Evolutionary conservation across 2,329 filamentous ascomycete species (phyloP), one percentile per base, ranked within the genome.

Genomic region (Aureobasidium uvarum): DNA sequence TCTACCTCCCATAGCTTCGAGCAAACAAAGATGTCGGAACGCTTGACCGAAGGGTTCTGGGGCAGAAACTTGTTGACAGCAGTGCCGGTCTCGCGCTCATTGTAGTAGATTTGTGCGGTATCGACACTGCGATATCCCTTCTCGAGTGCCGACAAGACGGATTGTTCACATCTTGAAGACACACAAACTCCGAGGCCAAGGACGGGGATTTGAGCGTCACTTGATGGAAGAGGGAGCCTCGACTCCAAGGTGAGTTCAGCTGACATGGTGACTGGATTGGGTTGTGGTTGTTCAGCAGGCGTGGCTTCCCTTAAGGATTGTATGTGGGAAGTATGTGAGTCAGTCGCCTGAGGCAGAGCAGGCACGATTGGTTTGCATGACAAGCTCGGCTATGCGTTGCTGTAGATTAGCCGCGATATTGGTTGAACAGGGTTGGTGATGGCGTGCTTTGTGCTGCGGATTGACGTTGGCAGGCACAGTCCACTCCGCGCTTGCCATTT

Each of bases 171-270:
- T 68, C 80, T 77, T 36, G 80, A 71, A 3, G 86, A 85, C 66
- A 82, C 83, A 76, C 89, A 91, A 67, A 89, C 86, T 55, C 88
- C 88, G 69, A 90, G 89, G 10, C 87, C 88, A 20, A 91, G 81
- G 36, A 80, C 81, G 43, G 88, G 88, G 23, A 90, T 87, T 62
- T 76, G 77, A 68, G 80, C 74, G 28, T 72, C 67, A 62, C 80
- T 81, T 60, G 82, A 81, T 28, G 78, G 77, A 39, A 86, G 79
- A 28, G 81, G 43, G 11, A 56, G 43, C 23, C 25, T 58, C 31
- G 63, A 58, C 14, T 64, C 18, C 23, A 50, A 16, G 33, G 51
- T 38, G 10, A 64, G 41, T 31, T 62, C 20, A 46, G 58, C 23
- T n/a, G 58, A 41, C 58, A 62, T 62, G 20, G 16, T 41, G 33